Base-by-base conservation (phyloP, 768 basidiomycete genomes). In the Pleurotus tuber-regium region DNA sequence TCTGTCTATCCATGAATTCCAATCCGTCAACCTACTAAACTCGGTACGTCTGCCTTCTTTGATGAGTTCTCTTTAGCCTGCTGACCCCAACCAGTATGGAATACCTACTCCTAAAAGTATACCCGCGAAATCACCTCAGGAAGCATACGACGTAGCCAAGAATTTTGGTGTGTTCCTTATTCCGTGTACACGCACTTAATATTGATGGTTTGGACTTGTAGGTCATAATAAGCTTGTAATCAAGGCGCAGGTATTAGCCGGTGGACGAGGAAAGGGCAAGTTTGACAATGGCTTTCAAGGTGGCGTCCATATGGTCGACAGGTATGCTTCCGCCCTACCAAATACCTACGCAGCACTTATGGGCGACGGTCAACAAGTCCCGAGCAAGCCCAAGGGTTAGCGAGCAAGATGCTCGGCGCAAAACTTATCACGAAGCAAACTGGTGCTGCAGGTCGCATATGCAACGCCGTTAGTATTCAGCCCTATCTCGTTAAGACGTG, bases 381-480 rank as follows among this genome's bases (percentile, higher is more conserved):
- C 21, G 82, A 88, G 58, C 84, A 98, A 66, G 97, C 95, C 24
- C 80, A 86, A 66, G 90, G 94, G 36, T 82, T 79, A 57, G 96
- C 97, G 4, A 70, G 71, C 50, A 87, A 95, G 75, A 99, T 99
- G 97, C 82, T 99, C 51, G 94, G 94, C 43, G 78, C 88, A 50
- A 89, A 89, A 56, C 83, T 99, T 60, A 98, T 99, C 74, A 99
- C 97, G 54, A 99, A 99, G 68, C 97, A 99, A 69, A 99, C 97
- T 6, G 97, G 97, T 57, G 88, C 87, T 50, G 84, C 69, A 46
- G 97, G 97, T 39, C 85, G 96, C 52, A 68, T 95, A 57, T 98
- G 97, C 79, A 99, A 98, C 60, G 90, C 97, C 57, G 94, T 94
- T 61, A 35, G 86, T 76, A 35, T 16, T 36, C 23, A 43, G n/a